phyloP scores from a whole-genome alignment of 2,329 filamentous ascomycete genomes.

The Colletotrichum sojae region DNA sequence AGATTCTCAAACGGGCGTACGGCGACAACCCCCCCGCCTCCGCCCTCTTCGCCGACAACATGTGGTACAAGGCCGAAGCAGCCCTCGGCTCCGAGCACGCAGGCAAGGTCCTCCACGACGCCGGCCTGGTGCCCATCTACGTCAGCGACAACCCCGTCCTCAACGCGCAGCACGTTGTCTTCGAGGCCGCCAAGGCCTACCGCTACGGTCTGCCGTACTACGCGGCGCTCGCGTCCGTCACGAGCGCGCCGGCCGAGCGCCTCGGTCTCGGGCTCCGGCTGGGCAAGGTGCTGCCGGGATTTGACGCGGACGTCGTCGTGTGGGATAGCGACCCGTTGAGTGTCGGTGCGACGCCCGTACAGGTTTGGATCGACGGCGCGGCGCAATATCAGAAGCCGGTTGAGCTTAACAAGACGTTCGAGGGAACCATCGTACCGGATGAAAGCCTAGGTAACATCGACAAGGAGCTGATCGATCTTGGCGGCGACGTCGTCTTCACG shows the following conservation, averaged over 20 bases:
- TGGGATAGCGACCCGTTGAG: slow-evolving; percentile 76
- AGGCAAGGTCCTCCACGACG: slow-evolving; percentile 75
- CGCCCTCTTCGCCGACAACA: slow-evolving; percentile 79
- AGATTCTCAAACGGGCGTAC: slow-evolving; percentile 70
- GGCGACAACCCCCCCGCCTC: slow-evolving; percentile 66
- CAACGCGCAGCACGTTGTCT: slow-evolving; percentile 78
- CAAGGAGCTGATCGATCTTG: slow-evolving; percentile 54
- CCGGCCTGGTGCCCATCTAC: slow-evolving; percentile 75
- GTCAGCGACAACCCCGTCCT: slow-evolving; percentile 79
- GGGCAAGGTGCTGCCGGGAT: slow-evolving; percentile 73
- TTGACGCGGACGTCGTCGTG: slow-evolving; percentile 72
- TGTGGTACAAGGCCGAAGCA: slow-evolving; percentile 80
- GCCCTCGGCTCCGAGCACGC: slow-evolving; percentile 76
- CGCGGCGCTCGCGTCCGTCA: slow-evolving; percentile 70
- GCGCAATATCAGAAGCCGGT: slow-evolving; percentile 70
- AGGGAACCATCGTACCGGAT: slow-evolving; percentile 55
- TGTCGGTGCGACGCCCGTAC: slow-evolving; percentile 70
- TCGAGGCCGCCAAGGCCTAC: slow-evolving; percentile 73
- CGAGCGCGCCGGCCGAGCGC: slow-evolving; percentile 70
- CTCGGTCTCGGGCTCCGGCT: slow-evolving; percentile 70
- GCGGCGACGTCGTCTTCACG: slow-evolving; percentile 65
- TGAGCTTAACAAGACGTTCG: slow-evolving; percentile 65
- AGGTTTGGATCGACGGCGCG: slow-evolving; percentile 75
- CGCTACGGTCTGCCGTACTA: slow-evolving; percentile 74
- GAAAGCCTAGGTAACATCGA: slow-evolving; percentile 55